A percentile compares a stretch with the other conserved stretches of the same genome.
These are phyloP conservation scores for Jatropha podagrica DNA, from an alignment of 441 rosid genomes.

Conservation along the genomic window DNA sequence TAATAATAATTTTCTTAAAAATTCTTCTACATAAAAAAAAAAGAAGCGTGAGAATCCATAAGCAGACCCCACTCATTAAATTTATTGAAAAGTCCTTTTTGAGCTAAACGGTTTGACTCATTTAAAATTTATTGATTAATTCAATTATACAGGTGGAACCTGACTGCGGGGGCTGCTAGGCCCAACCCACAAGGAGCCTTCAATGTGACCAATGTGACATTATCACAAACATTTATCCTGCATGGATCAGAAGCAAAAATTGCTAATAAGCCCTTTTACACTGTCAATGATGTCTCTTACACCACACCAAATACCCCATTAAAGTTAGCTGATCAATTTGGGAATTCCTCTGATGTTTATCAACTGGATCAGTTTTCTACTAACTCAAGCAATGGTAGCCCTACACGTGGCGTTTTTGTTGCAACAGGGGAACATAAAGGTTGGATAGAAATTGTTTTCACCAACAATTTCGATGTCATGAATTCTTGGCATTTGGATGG, in stretches of 20 bases:
- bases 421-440: slow-evolving; percentile 52
- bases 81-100: too few relatives aligned
- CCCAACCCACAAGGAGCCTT: slow-evolving; percentile 81
- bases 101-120: too few relatives aligned
- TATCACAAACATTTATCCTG: slow-evolving; percentile 51
- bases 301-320: slow-evolving; percentile 48
- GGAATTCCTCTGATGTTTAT: slow-evolving; percentile 43
- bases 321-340: slow-evolving; percentile 43
- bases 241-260: slow-evolving; percentile 36
- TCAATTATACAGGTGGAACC: slow-evolving; percentile 47
- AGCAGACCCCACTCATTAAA: too few relatives aligned
- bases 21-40: too few relatives aligned
- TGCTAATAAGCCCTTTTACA: slow-evolving; percentile 30
- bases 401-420: slow-evolving; percentile 41
- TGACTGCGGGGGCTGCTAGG: slow-evolving; percentile 77
- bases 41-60: too few relatives aligned
- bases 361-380: slow-evolving; percentile 41
- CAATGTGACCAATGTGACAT: slow-evolving; percentile 58
- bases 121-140: too few relatives aligned
- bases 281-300: slow-evolving; percentile 62
- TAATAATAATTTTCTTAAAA: neutral
- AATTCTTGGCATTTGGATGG: slow-evolving; percentile 91
- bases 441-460: slow-evolving; percentile 61
- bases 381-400: slow-evolving; percentile 30
- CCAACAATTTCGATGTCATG: slow-evolving; percentile 37